Percentiles rank a stretch among this genome's conserved stretches.
phyloP scores from a whole-genome alignment of 2,329 filamentous ascomycete genomes.

The Colletotrichum phormii region DNA sequence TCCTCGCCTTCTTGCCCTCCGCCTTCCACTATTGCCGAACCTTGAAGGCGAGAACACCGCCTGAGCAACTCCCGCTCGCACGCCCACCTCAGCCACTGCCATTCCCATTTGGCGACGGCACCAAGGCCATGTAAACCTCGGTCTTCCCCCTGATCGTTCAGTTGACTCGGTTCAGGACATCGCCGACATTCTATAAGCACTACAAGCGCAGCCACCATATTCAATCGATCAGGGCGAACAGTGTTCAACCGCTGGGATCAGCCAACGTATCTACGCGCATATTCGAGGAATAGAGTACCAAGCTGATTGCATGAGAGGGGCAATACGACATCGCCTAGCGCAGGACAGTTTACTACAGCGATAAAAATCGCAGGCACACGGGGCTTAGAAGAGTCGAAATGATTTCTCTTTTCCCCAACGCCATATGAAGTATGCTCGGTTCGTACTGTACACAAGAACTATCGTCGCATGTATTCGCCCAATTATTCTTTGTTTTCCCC shows the following conservation, averaged over 20 bases:
- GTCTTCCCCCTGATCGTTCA: too few species aligned
- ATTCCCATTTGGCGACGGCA: not conserved
- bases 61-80: not conserved
- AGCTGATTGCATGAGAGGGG: too few species aligned
- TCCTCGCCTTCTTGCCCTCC: not conserved
- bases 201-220: not conserved
- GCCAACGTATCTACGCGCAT: not conserved
- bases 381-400: conserved; percentile 21
- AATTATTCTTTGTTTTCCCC: not conserved
- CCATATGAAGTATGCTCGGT: conserved; percentile 32
- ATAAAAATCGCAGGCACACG: not conserved
- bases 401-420: conserved; percentile 36
- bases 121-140: not conserved
- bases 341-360: not conserved
- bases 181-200: not conserved
- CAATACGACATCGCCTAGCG: too few species aligned
- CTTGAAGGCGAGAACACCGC: not conserved
- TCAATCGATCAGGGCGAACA: too few species aligned
- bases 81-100: not conserved
- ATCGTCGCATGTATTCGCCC: conserved; percentile 25
- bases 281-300: not conserved
- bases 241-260: too few species aligned
- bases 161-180: not conserved
- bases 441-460: conserved; percentile 34
- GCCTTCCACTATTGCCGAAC: not conserved